These are phyloP conservation scores for Tetrapisispora pingtungensis DNA, from an alignment of 805 yeast genomes.

Conservation along the genomic window DNA sequence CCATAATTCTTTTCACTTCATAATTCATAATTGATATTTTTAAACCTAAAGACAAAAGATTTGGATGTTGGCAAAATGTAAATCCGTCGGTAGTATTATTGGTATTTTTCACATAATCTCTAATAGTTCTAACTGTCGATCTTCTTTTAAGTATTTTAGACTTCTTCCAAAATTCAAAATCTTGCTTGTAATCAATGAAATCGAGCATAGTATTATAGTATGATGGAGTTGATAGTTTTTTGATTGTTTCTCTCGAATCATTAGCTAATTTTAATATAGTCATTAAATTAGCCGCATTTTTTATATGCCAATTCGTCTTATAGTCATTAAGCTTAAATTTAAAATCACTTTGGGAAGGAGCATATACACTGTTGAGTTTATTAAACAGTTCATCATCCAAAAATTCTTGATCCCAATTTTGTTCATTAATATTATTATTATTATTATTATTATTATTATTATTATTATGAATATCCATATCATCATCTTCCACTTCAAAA, in stretches of 20 bases:
- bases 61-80: slow-evolving; percentile 77
- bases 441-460: neutral
- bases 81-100: slow-evolving; percentile 25
- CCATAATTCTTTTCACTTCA: slow-evolving; percentile 76
- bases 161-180: slow-evolving; percentile 66
- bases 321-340: slow-evolving; percentile 36
- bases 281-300: slow-evolving; percentile 52
- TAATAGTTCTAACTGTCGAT: neutral
- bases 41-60: slow-evolving; percentile 67
- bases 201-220: slow-evolving; percentile 74
- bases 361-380: neutral
- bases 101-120: slow-evolving; percentile 1
- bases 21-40: slow-evolving; percentile 74
- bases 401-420: neutral
- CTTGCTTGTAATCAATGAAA: slow-evolving; percentile 62
- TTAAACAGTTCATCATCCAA: neutral
- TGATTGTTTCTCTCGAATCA: slow-evolving; percentile 8
- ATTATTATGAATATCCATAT: neutral
- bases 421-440: neutral
- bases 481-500: neutral
- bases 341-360: slow-evolving; percentile 3
- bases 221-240: slow-evolving; percentile 30
- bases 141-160: neutral
- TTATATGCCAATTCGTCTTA: slow-evolving; percentile 73
- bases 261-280: slow-evolving; percentile 49